Base-by-base conservation (phyloP, 768 basidiomycete species). In the Thelephora ganbajun region DNA sequence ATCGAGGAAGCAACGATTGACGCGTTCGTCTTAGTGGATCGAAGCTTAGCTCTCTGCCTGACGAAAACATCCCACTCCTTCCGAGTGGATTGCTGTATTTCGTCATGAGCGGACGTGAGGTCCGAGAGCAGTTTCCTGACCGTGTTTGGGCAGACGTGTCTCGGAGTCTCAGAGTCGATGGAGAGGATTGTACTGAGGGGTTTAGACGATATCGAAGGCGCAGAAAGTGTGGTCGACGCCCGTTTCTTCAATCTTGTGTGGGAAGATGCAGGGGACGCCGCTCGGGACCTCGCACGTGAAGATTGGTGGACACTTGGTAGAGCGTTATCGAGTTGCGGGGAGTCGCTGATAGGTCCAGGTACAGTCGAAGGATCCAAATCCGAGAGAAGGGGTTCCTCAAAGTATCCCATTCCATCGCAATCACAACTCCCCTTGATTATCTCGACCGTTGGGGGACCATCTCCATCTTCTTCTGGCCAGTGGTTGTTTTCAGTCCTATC, bases 51-150 rank as follows among this genome's bases (percentile, higher is more conserved):
- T 44, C 83, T 68, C 54, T 83, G 76, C 52, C 74, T 79, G 14
- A 97, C 76, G 59, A 93, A 97, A 0, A 69, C 73, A 51, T 94
- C 90, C 94, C 96, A 98, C 48, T 85, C 87, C 51, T 77, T 77
- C 47, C 80, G 69, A 52, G 76, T 80, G 7, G 69, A 56, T 1
- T 66, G 64, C 57, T 97, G 91, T 33, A 79, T 77, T 54, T 76
- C 65, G 56, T 96, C 91, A 57, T 97, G 92, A 11, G 87, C 81
- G 52, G 76, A 75, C 4, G 78, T 91, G 43, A 96, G 70, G 59
- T 83, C 74, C 16, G 77, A 72, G 5, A 97, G 71, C 30, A 96
- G 66, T n/a, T 64, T 63, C 4, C 81, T 76, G 22, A 94, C 72
- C 2, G 83, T 87, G 54, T 78, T 78, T 2, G 76, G 71, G 59